Evolutionary conservation across 2,329 filamentous ascomycete genomes (phyloP), one percentile per base, ranked within the genome.

Genomic region (Simplicillium sp.): DNA sequence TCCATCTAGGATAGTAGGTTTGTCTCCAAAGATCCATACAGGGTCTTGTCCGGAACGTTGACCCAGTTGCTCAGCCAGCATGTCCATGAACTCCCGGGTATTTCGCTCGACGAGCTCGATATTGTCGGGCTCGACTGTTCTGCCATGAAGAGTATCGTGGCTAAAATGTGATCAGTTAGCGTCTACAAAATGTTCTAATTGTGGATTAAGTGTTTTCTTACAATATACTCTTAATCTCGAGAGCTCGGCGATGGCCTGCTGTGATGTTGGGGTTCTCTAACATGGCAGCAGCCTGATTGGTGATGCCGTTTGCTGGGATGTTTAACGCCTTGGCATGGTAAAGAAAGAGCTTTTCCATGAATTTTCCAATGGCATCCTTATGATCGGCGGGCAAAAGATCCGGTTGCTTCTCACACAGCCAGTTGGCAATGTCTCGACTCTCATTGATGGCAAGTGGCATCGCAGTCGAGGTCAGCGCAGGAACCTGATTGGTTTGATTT

Each of bases 181-280:
- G 14, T 40, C 33, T 36, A 39, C 34, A 40, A 34, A 9, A 29
- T 25, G 20, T n/a, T n/a, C 37, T 17, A 3, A 13, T 6, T 31
- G n/a, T 32, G 2, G n/a, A 12, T 12, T 29, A 13, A 13, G 8
- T 9, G 29, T n/a, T 12, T 8, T 55, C 56, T 51, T 48, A 58
- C 54, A 54, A 55, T 15, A 57, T 37, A 16, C 51, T 57, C 36
- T 55, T 56, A 20, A 57, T 52, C 45, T 59, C 55, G 4, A 59
- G 48, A 2, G 51, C 51, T 29, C 55, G 49, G 2, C 55, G 55
- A 35, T 57, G 49, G 9, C 38, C 37, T 29, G 51, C 50, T 7
- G 53, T 49, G 7, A 59, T 45, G 13, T 48, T 47, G 5, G 46
- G 45, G 13, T 45, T 48, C 43, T 58, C 55, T 2, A 59, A 50